Conservation (phyloP, 345 rosid genomes). For the Brassica incana region DNA sequence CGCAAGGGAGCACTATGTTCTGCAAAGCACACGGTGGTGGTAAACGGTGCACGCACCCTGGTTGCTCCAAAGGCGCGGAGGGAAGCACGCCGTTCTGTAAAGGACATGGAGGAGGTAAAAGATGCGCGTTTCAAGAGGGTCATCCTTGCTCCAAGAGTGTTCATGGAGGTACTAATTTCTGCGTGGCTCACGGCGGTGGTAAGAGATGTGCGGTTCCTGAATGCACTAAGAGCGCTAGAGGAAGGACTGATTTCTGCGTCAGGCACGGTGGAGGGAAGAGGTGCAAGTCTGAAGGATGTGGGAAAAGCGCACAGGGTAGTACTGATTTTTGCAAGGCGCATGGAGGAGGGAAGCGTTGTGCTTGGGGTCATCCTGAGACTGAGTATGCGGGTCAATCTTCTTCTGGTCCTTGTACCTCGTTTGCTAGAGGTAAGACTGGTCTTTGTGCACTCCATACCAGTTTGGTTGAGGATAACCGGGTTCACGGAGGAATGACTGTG, state of each 20-base stretch:
- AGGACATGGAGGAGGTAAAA: constrained; percentile 98
- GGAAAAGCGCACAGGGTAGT: constrained; percentile 97
- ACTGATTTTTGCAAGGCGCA: constrained; percentile 97
- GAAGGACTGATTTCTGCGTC: constrained; percentile 88
- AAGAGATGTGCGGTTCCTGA: constrained; percentile 84
- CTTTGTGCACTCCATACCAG: constrained; percentile 84
- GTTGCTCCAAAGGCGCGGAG: constrained; percentile 97
- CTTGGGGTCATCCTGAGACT: constrained; percentile 90
- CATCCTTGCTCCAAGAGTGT: constrained; percentile 90
- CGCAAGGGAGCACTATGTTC: constrained; percentile 97
- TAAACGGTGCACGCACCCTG: constrained; percentile 72
- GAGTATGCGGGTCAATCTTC: constrained; percentile 54
- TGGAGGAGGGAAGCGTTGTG: constrained; percentile 94
- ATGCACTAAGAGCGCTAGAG: constrained; percentile 98
- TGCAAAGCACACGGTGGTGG: constrained; percentile 99
- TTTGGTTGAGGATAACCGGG: constrained; percentile 78
- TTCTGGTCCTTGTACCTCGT: constrained; percentile 74
- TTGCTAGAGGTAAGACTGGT: constrained; percentile 88
- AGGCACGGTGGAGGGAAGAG: constrained; percentile 99
- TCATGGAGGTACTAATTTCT: constrained; percentile 97
- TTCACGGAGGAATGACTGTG: constrained; percentile 74
- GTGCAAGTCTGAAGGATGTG: constrained; percentile 81
- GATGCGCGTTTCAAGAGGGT: constrained; percentile 83
- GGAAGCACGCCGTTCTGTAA: constrained; percentile 97
- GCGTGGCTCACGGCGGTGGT: constrained; percentile 98